Conservation (phyloP, 2,329 filamentous ascomycete species). For the Ophiocordyceps sinensis region DNA sequence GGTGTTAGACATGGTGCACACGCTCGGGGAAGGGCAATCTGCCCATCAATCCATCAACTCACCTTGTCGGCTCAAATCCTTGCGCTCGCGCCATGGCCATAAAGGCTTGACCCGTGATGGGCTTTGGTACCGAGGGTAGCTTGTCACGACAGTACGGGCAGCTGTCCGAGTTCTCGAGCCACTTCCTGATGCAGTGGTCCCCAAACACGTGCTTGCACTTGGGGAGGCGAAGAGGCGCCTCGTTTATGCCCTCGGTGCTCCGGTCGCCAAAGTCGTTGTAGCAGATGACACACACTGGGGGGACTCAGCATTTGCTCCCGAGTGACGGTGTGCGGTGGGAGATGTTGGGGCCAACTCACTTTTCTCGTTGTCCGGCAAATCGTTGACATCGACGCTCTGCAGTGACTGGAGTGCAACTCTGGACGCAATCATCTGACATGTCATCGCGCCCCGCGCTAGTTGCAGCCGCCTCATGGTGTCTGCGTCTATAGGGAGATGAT, state of each 20-base stretch:
- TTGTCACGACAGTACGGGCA: constrained; percentile 53
- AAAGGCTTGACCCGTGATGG: constrained; percentile 12
- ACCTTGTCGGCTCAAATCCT: constrained; percentile 10
- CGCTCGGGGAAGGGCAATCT: not conserved
- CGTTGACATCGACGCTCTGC: constrained; percentile 28
- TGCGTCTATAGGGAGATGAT: constrained; percentile 11
- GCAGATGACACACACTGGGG: constrained; percentile 45
- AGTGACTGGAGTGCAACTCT: constrained; percentile 30
- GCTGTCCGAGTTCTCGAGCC: constrained; percentile 46
- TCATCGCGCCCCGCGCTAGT: constrained; percentile 27
- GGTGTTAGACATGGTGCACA: not conserved
- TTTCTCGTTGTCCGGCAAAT: constrained; percentile 29
- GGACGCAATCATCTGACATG: constrained; percentile 32
- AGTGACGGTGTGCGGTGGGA: not conserved
- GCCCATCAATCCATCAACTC: not conserved
- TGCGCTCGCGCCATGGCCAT: constrained; percentile 16
- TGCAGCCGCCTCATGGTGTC: constrained; percentile 26
- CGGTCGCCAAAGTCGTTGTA: constrained; percentile 45
- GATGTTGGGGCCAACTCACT: constrained; percentile 21
- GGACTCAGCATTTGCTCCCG: not conserved
- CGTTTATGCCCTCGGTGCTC: constrained; percentile 43
- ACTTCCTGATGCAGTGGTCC: constrained; percentile 49
- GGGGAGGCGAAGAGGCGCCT: constrained; percentile 42
- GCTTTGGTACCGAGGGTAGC: constrained; percentile 33
- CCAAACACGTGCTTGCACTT: constrained; percentile 52